A percentile compares a stretch with the other conserved stretches of the same genome.
Conservation (phyloP, 257 asterid species). For the Galeopsis tetrahit region DNA sequence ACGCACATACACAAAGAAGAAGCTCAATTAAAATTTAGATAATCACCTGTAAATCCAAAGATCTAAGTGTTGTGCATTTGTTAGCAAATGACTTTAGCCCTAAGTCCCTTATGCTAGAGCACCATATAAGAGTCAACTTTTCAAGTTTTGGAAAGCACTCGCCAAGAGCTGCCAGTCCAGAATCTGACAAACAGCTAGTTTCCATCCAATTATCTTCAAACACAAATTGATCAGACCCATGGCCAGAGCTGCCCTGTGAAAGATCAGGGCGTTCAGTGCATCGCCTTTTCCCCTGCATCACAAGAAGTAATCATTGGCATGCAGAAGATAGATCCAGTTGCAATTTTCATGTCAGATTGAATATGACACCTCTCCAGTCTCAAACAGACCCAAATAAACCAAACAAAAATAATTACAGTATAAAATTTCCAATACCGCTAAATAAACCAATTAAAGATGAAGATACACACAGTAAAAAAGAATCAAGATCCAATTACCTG, state of each 20-base stretch:
- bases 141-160: conserved; percentile 69
- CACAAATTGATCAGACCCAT: conserved; percentile 45
- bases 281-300: conserved; percentile 62
- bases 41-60: conserved; percentile 85
- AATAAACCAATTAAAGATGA: neutral
- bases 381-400: neutral
- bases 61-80: conserved; percentile 59
- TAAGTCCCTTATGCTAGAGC: conserved; percentile 68
- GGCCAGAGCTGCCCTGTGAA: conserved; percentile 43
- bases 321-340: conserved; percentile 28
- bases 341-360: conserved; percentile 17
- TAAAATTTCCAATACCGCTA: conserved; percentile 26
- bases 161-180: conserved; percentile 71
- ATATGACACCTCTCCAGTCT: conserved; percentile 24
- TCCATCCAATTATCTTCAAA: conserved; percentile 50
- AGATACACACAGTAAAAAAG: neutral
- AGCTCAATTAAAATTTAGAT: neutral
- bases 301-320: conserved; percentile 17
- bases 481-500: conserved; percentile 48
- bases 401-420: neutral
- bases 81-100: conserved; percentile 76
- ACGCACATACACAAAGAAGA: neutral
- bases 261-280: conserved; percentile 40
- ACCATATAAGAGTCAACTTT: conserved; percentile 84
- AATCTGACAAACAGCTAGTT: conserved; percentile 68